A percentile compares a stretch with the other conserved stretches of the same genome.
Evolutionary conservation across 2,329 filamentous ascomycete genomes (phyloP).

Genomic region (Aspergillus pseudoterreus): DNA sequence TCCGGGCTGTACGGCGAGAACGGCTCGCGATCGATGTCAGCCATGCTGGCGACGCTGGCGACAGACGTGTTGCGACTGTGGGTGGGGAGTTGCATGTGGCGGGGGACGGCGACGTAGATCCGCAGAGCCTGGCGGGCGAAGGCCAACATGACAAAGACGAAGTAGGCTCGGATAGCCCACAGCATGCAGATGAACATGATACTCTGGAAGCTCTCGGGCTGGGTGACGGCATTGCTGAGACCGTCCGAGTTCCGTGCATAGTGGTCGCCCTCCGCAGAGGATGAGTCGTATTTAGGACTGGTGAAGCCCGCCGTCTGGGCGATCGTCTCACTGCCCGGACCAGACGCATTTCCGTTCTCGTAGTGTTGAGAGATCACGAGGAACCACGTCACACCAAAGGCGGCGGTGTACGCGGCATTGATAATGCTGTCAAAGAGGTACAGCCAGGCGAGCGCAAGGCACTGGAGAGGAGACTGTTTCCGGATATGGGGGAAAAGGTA

Average conservation of each 20-base stretch:
- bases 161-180: slow-evolving; percentile 76
- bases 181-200: slow-evolving; percentile 71
- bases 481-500: slow-evolving; percentile 77
- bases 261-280: slow-evolving; percentile 49
- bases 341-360: slow-evolving; percentile 41
- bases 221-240: slow-evolving; percentile 62
- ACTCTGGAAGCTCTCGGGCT: slow-evolving; percentile 67
- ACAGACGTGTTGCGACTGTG: slow-evolving; percentile 43
- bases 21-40: slow-evolving; percentile 56
- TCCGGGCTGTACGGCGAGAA: slow-evolving; percentile 69
- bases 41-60: slow-evolving; percentile 46
- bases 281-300: slow-evolving; percentile 58
- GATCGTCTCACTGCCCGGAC: slow-evolving; percentile 55
- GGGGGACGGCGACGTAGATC: slow-evolving; percentile 48
- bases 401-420: slow-evolving; percentile 76
- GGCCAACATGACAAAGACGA: slow-evolving; percentile 76
- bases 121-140: slow-evolving; percentile 75
- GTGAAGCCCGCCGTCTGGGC: slow-evolving; percentile 64
- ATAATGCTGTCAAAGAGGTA: slow-evolving; percentile 79
- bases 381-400: slow-evolving; percentile 85
- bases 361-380: slow-evolving; percentile 63
- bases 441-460: slow-evolving; percentile 76
- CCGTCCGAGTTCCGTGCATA: slow-evolving; percentile 34
- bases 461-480: slow-evolving; percentile 72
- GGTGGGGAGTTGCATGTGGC: slow-evolving; percentile 36